Evolutionary conservation across 345 rosid genomes (phyloP).

Genomic region (Eucalyptus erythrocorys): DNA sequence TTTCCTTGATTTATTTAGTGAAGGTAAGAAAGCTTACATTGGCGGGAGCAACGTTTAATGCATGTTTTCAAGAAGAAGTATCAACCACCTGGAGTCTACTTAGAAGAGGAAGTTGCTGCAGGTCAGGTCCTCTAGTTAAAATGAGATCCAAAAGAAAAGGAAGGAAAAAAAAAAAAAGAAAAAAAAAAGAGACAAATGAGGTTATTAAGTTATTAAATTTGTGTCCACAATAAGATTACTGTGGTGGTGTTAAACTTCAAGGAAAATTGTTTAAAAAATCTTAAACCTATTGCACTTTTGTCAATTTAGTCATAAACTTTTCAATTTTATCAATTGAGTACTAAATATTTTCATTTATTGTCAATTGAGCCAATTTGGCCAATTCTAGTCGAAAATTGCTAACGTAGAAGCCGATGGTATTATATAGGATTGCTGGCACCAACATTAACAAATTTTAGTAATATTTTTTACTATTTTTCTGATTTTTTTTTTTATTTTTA

Average conservation of each 20-base stretch:
- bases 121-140: not conserved
- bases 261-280: too few species aligned
- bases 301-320: too few species aligned
- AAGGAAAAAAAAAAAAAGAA: not conserved
- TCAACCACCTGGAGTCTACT: not conserved
- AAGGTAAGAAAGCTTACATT: not conserved
- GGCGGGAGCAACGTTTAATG: not conserved
- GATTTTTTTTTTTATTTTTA: fast-evolving
- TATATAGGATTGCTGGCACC: fast-evolving
- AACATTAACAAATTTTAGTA: too few species aligned
- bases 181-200: not conserved
- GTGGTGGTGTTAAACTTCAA: fast-evolving
- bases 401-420: fast-evolving
- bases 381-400: fast-evolving
- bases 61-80: not conserved
- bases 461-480: too few species aligned
- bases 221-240: not conserved
- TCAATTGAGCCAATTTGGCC: fast-evolving
- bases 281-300: fast-evolving
- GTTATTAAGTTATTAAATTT: not conserved
- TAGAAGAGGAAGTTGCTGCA: not conserved
- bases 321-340: too few species aligned
- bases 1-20: not conserved
- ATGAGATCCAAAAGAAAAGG: not conserved
- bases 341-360: too few species aligned